Evolutionary conservation across 2,329 filamentous ascomycete species (phyloP).

Genomic region (Claviceps africana): DNA sequence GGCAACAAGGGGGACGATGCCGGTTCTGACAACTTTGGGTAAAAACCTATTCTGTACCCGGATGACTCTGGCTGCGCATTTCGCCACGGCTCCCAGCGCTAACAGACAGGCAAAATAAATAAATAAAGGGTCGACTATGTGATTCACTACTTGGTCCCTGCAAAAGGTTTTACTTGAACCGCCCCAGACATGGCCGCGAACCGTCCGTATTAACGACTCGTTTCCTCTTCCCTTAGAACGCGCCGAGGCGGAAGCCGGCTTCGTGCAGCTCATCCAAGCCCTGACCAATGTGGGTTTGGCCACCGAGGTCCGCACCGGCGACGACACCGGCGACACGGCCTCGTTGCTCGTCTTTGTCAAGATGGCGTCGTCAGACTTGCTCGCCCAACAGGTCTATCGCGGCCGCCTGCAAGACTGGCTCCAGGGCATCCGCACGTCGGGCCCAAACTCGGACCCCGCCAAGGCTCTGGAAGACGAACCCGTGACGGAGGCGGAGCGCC

Average conservation of each 20-base stretch:
- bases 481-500: constrained; percentile 73
- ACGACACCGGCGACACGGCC: constrained; percentile 59
- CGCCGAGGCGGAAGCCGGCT: constrained; percentile 55
- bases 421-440: constrained; percentile 65
- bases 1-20: constrained; percentile 15
- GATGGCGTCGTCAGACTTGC: constrained; percentile 58
- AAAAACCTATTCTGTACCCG: background rate
- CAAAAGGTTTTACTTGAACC: constrained; percentile 43
- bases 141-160: constrained; percentile 60
- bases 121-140: constrained; percentile 77
- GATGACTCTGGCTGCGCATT: constrained; percentile 5
- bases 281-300: constrained; percentile 69
- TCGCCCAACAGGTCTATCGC: constrained; percentile 71
- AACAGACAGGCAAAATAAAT: no score
- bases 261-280: constrained; percentile 62
- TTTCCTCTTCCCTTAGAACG: constrained; percentile 36
- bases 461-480: constrained; percentile 58
- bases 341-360: constrained; percentile 75
- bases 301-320: constrained; percentile 74
- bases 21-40: constrained; percentile 28
- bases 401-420: constrained; percentile 89
- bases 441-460: constrained; percentile 60
- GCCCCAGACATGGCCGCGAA: background rate
- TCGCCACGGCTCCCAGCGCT: background rate
- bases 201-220: background rate